Base-by-base conservation (phyloP, 768 basidiomycete species). In the Botryobasidium botryosum region DNA sequence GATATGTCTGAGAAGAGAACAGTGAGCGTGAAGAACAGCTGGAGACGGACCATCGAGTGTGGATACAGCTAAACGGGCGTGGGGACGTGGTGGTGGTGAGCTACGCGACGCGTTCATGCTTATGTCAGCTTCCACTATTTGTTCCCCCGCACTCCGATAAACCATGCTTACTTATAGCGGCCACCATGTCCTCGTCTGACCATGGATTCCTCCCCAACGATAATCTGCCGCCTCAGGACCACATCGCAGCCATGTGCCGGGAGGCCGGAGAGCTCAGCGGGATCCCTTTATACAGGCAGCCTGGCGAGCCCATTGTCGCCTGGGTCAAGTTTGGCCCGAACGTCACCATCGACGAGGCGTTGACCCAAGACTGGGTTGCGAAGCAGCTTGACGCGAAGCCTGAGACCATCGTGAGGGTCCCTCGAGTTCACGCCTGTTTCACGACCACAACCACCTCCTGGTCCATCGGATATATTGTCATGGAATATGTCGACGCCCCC, bases 241-340 rank as follows among this genome's bases (percentile, higher is more conserved):
- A 33, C 1, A 43, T 43, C 42, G 42, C 32, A 23, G 42, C 27
- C 8, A 20, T 43, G 27, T 43, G 42, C 42, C 3, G 32, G 6
- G 26, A 10, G 8, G 26, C 26, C 18, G 42, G 42, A 10, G 27
- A 29, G n/a, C 12, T 45, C 13, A 46, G 26, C 29, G 36, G 35
- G n/a, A 46, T 40, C 48, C 31, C n/a, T n/a, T 17, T 33, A 13
- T 15, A 18, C 35, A 33, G n/a, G 7, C 37, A 28, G 13, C 38
- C 26, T 46, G 37, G 44, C 10, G 20, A 12, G 32, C 15, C n/a
- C 41, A 15, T 43, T 25, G 15, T 26, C 10, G 41, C 31, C 41
- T 43, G 21, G 41, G 2, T 46, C 48, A 31, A 44, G 21, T 33
- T 43, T 29, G 45, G 40, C 40, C 5, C 23, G 17, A 46, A 15